These are phyloP conservation scores for Eucalyptus cloeziana DNA, from an alignment of 345 rosid species.

Conservation along the genomic window DNA sequence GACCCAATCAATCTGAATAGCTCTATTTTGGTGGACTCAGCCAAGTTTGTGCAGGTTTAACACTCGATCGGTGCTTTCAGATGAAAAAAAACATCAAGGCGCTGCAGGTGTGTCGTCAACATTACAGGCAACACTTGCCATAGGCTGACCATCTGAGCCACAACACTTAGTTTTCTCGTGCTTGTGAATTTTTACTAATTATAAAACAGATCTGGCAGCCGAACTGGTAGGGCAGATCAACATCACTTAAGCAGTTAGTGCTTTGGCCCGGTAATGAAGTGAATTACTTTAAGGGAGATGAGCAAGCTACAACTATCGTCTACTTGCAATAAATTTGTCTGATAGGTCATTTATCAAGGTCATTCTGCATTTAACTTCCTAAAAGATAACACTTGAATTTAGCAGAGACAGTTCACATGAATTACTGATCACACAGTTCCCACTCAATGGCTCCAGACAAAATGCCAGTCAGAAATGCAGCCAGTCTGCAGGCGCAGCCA, in stretches of 20 bases:
- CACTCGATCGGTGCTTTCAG: background rate
- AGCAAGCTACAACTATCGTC: background rate
- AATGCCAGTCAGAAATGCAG: background rate
- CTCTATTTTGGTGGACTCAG: background rate
- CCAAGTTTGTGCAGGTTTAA: background rate
- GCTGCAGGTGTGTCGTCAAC: background rate
- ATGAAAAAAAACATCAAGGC: background rate
- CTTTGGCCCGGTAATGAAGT: background rate
- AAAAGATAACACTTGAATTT: background rate
- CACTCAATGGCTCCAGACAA: background rate
- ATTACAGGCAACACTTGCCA: background rate
- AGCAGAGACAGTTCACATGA: background rate
- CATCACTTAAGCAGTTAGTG: background rate
- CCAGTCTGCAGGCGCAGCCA: background rate
- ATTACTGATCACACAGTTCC: background rate
- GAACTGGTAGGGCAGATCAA: background rate
- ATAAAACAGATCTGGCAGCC: background rate
- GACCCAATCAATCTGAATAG: background rate
- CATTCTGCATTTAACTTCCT: background rate
- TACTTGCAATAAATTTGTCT: background rate
- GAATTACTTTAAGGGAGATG: background rate
- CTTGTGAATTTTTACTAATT: background rate
- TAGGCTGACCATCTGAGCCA: background rate
- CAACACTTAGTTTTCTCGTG: background rate
- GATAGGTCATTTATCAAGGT: background rate